These are phyloP conservation scores for Phellopilus nigrolimitatus DNA, from an alignment of 1,284 basidiomycete genomes.

Conservation along the genomic window DNA sequence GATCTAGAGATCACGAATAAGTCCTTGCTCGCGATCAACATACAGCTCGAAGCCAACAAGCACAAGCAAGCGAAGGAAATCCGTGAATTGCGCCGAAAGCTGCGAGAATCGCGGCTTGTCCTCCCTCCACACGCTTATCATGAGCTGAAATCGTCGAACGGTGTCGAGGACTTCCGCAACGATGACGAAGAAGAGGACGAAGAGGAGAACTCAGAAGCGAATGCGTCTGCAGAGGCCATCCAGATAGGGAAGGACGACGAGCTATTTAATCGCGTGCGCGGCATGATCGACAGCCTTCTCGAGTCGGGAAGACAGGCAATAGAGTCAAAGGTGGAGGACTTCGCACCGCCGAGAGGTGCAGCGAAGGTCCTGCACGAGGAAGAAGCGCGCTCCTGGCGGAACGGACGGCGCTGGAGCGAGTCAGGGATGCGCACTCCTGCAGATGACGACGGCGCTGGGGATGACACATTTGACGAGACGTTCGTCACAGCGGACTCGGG, in stretches of 20 bases:
- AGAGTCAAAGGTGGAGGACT: slow-evolving; percentile 50
- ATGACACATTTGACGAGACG: slow-evolving; percentile 20
- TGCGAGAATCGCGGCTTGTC: slow-evolving; percentile 71
- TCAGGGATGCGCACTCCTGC: slow-evolving; percentile 20
- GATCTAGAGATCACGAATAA: slow-evolving; percentile 80
- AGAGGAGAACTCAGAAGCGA: slow-evolving; percentile 32
- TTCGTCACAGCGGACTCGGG: slow-evolving; percentile 26
- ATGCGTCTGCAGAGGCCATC: slow-evolving; percentile 19
- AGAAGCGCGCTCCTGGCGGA: slow-evolving; percentile 59
- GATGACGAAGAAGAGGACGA: slow-evolving; percentile 42
- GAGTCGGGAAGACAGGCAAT: slow-evolving; percentile 58
- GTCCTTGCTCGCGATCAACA: slow-evolving; percentile 73
- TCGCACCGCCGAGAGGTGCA: slow-evolving; percentile 37
- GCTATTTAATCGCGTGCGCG: slow-evolving; percentile 52
- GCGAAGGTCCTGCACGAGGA: slow-evolving; percentile 70
- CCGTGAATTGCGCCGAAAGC: slow-evolving; percentile 64
- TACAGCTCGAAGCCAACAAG: slow-evolving; percentile 67
- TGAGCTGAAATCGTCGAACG: slow-evolving; percentile 46
- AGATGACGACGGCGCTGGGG: slow-evolving; percentile 26
- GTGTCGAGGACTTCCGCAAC: slow-evolving; percentile 30
- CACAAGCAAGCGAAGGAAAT: slow-evolving; percentile 78
- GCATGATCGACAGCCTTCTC: slow-evolving; percentile 59
- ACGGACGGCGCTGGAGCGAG: slow-evolving; percentile 25
- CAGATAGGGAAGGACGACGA: slow-evolving; percentile 42
- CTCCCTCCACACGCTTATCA: slow-evolving; percentile 62